Base-by-base conservation (phyloP, 164 flowering plant species). In the Piper betle region DNA sequence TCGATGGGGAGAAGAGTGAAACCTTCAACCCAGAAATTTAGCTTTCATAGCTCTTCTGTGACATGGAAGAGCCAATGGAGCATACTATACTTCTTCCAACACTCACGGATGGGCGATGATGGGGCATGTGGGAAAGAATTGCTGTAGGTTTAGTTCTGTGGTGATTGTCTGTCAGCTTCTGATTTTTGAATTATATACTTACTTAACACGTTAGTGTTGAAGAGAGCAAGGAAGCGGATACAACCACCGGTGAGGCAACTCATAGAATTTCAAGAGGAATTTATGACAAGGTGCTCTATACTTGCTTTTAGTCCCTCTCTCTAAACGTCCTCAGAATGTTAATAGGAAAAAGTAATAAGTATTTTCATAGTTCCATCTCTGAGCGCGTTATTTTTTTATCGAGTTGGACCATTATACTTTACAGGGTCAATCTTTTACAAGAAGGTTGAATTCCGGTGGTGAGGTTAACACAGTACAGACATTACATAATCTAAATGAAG, bases 31-130 rank as follows among this genome's bases (percentile, higher is more conserved):
- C 74, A 59, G 19, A 74, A 63, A 58, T 74, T 68, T 53, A 74
- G 80, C 53, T 84, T 78, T 64, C 96, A 84, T 68, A 93, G 96
- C 72, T 87, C 94, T 25, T 59, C 76, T 57, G 87, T 93, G 25
- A 75, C 84, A 41, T 81, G 95, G 97, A 61, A 97, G 99, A 73
- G 61, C 76, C 0, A 77, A 84, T 81, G 99, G 99, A 48, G 78
- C 95, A 19, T 91, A 88, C 68, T 82, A 88, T 63, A 84, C 96
- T 58, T 76, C 87, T 3, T 91, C 99, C 25, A 82, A 67, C 39
- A 77, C 82, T 2, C 82, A 85, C 85, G 87, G 76, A 69, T 75
- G 15, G 97, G 96, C 10, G 79, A 84, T 74, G 91, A 93, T 74
- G 97, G 97, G 40, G 99, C 88, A 62, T 72, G 87, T 75, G 17